These are phyloP conservation scores for Lichtheimia hyalospora DNA, from an alignment of 371 early-diverging fungal genomes.

Conservation along the genomic window DNA sequence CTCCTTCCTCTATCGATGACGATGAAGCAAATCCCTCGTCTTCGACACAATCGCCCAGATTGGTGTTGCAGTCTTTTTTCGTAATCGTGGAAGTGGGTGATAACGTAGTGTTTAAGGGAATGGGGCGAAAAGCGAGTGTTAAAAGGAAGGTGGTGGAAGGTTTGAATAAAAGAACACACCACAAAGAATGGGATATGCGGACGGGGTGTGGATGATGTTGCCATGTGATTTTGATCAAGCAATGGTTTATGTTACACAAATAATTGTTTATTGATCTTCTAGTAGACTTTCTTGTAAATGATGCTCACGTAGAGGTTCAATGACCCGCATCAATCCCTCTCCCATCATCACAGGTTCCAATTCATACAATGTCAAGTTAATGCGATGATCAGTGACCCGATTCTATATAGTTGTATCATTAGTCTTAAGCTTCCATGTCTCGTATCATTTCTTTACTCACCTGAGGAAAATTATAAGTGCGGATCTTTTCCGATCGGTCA, in stretches of 20 bases:
- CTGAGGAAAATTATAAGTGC: slow-evolving; percentile 86
- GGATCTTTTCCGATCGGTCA: slow-evolving; percentile 81
- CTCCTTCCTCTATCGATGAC: slow-evolving; percentile 35
- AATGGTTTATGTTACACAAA: neutral
- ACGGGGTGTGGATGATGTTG: neutral
- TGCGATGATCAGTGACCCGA: slow-evolving; percentile 85
- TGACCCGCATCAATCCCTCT: slow-evolving; percentile 43
- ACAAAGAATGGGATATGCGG: slow-evolving; percentile 1
- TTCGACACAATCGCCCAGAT: neutral
- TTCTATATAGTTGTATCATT: slow-evolving; percentile 41
- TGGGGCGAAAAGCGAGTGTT: neutral
- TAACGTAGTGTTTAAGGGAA: neutral
- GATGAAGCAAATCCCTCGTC: slow-evolving; percentile 41
- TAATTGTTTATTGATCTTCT: slow-evolving; percentile 6
- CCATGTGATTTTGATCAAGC: slow-evolving; percentile 3
- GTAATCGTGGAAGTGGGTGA: neutral
- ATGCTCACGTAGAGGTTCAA: slow-evolving; percentile 55
- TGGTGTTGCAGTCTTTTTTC: neutral
- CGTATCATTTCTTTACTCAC: slow-evolving; percentile 10
- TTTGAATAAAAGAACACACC: too few relatives aligned
- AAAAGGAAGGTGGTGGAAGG: too few relatives aligned
- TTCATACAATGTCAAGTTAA: slow-evolving; percentile 74
- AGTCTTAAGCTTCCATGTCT: neutral
- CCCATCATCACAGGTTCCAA: slow-evolving; percentile 70
- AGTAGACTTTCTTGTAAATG: slow-evolving; percentile 34